Base-by-base conservation (phyloP, 75 land plant genomes). In the Selaginella tamariscina region DNA sequence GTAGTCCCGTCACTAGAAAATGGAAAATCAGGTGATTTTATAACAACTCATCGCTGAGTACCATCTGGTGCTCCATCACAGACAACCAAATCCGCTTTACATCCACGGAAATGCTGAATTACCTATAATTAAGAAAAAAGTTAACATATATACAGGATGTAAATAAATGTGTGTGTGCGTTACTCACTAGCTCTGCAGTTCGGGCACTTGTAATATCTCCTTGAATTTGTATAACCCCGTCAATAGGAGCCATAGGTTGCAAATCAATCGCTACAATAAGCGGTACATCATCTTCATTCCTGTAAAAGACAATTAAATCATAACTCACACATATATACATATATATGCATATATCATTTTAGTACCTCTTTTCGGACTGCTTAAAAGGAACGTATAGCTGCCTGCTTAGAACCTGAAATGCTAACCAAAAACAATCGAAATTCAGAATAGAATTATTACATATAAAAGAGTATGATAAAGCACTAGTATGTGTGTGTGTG, bases 31-130 rank as follows among this genome's bases (percentile, higher is more conserved):
- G 5, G 30, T 29, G 32, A 2, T 21, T 21, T 31, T 5, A 28
- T 0, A 70, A 24, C 23, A 30, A 8, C 74, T 71, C 33, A 89
- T n/a, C n/a, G n/a, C n/a, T n/a, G n/a, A n/a, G n/a, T n/a, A n/a
- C 94, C 98, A 78, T 94, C 98, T 59, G 98, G 98, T 56, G 98
- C 98, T 32, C 98, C 98, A 80, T 94, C 98, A 82, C 98, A 94
- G 1, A 94, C 98, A 71, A 94, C 98, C 68, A 94, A 80, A 72
- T 94, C 96, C 55, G 98, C 98, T 68, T 94, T 90, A 77, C 96
- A 82, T 30, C 98, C 98, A 82, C 89, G 86, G 68, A 94, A 94
- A 82, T 94, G 98, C 64, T 82, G 77, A 62, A 94, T 94, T 13
- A 89, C 94, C 94, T 88, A 32, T 32, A 30, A 65, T n/a, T 9